Conservation (phyloP, 1,284 basidiomycete genomes). For the Trichosporon faecale region DNA sequence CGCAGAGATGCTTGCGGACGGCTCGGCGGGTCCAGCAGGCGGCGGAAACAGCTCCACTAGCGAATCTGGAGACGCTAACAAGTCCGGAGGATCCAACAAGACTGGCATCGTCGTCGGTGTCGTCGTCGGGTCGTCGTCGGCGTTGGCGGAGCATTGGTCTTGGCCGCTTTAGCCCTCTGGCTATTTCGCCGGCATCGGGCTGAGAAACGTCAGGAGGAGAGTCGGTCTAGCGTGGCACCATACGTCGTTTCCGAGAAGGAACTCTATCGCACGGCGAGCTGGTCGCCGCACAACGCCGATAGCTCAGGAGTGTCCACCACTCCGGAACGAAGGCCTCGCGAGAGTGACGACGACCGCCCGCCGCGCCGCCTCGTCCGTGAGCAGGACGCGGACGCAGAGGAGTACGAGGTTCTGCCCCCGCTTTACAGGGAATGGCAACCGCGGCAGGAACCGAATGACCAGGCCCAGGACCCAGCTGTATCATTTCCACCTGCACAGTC, state of each 20-base stretch:
- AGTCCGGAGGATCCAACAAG: background rate
- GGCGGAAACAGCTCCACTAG: too few relatives aligned
- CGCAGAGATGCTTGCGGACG: background rate
- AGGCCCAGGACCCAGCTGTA: too few relatives aligned
- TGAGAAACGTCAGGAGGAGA: background rate
- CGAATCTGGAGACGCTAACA: too few relatives aligned
- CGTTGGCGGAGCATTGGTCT: background rate
- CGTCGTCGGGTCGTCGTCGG: background rate
- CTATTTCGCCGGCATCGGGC: background rate
- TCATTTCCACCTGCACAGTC: too few relatives aligned
- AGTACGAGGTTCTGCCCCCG: background rate
- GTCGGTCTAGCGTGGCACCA: background rate
- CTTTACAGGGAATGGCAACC: background rate
- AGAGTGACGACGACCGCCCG: background rate
- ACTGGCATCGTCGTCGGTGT: background rate
- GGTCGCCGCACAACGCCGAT: background rate
- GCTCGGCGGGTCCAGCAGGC: background rate
- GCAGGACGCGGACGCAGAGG: background rate
- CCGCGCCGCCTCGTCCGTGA: background rate
- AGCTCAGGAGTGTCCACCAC: background rate
- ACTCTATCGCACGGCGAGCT: background rate
- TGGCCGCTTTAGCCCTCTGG: background rate
- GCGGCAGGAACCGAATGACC: background rate
- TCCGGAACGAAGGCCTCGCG: background rate
- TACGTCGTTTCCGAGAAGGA: background rate